These are phyloP conservation scores for Debaryomyces sp. DNA, from an alignment of 1,139 yeast genomes.

Conservation along the genomic window DNA sequence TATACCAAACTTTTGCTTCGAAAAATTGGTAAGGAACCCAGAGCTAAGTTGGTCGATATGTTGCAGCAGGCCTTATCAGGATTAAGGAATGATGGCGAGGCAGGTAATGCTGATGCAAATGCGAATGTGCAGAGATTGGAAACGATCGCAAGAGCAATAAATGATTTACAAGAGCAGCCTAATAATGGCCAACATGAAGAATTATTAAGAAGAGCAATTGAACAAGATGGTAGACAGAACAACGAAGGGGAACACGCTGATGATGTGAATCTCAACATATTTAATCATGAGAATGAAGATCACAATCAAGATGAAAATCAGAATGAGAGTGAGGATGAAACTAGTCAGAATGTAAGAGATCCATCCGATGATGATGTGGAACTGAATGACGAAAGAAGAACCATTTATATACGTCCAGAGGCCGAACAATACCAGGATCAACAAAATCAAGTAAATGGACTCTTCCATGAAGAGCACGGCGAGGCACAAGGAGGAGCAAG, in stretches of 20 bases:
- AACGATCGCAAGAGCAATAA: constrained; percentile 33
- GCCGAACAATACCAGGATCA: constrained; percentile 1
- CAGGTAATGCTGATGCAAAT: constrained; percentile 26
- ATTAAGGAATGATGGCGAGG: constrained; percentile 28
- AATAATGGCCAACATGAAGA: constrained; percentile 20
- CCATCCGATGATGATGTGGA: constrained; percentile 10
- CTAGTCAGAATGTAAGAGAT: constrained; percentile 4
- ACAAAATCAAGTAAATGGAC: not conserved
- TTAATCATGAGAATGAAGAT: constrained; percentile 9
- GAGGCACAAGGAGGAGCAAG: constrained; percentile 14
- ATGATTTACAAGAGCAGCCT: constrained; percentile 30
- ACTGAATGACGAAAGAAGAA: constrained; percentile 9
- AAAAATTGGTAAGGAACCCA: constrained; percentile 60
- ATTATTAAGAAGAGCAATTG: constrained; percentile 23
- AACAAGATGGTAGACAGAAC: constrained; percentile 9
- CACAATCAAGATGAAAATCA: constrained; percentile 8
- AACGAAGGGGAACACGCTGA: constrained; percentile 9
- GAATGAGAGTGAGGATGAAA: constrained; percentile 4
- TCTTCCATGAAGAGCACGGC: not conserved
- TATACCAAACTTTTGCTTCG: constrained; percentile 56
- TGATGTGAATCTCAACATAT: constrained; percentile 1
- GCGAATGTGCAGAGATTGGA: constrained; percentile 30
- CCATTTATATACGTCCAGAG: constrained; percentile 8
- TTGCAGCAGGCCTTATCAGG: constrained; percentile 33
- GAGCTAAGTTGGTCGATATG: constrained; percentile 44